Percentiles rank a stretch among this genome's conserved stretches.
These are phyloP conservation scores for Balansia obtecta DNA, from an alignment of 2,329 filamentous ascomycete genomes.

Conservation along the genomic window DNA sequence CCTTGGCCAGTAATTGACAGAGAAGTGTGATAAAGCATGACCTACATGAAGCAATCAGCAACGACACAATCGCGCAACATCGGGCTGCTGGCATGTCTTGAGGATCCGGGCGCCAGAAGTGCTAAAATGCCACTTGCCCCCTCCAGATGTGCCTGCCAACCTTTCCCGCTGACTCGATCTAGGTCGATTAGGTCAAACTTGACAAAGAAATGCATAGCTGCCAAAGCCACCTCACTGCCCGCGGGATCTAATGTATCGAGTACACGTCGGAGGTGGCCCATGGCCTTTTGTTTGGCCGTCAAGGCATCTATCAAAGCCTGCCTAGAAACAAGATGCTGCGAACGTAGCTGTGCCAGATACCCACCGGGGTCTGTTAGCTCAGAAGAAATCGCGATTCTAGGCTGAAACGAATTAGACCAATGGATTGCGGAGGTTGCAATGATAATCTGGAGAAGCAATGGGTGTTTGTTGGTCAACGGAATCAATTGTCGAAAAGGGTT, in stretches of 20 bases:
- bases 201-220: slow-evolving; percentile 37
- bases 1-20: too few species aligned
- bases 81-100: slow-evolving; percentile 18
- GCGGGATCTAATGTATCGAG: slow-evolving; percentile 26
- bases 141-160: slow-evolving; percentile 34
- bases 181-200: slow-evolving; percentile 39
- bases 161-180: slow-evolving; percentile 26
- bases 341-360: slow-evolving; percentile 23
- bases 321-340: slow-evolving; percentile 24
- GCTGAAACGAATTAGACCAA: slow-evolving; percentile 31
- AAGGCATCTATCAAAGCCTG: slow-evolving; percentile 34
- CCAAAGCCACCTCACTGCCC: slow-evolving; percentile 33
- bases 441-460: slow-evolving; percentile 35
- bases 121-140: slow-evolving; percentile 31
- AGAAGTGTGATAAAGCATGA: slow-evolving; percentile 2
- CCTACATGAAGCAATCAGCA: slow-evolving; percentile 35
- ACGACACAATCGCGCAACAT: slow-evolving; percentile 32
- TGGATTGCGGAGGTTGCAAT: slow-evolving; percentile 37
- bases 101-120: slow-evolving; percentile 19
- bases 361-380: slow-evolving; percentile 23
- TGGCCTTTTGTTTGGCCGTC: slow-evolving; percentile 33
- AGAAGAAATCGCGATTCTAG: slow-evolving; percentile 18
- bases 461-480: slow-evolving; percentile 31
- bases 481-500: slow-evolving; percentile 38
- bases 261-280: slow-evolving; percentile 28